phyloP scores from a whole-genome alignment of 2,329 filamentous ascomycete genomes.

The Fusarium stilboides region DNA sequence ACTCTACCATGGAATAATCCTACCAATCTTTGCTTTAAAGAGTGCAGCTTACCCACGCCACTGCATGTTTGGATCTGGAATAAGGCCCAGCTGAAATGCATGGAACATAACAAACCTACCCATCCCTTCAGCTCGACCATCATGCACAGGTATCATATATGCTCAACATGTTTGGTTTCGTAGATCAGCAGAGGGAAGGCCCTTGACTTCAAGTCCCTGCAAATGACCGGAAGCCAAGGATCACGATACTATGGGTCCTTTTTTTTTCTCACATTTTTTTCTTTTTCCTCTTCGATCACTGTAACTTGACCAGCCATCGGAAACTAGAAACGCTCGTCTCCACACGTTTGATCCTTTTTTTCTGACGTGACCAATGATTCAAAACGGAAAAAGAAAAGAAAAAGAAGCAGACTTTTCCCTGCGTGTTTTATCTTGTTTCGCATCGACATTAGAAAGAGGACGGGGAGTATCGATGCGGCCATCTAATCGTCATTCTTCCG shows the following conservation, averaged over 20 bases:
- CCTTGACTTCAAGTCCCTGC: background rate
- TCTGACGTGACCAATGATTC: constrained; percentile 27
- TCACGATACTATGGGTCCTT: constrained; percentile 26
- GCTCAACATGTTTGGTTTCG: background rate
- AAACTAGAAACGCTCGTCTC: constrained; percentile 32
- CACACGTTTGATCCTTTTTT: constrained; percentile 37
- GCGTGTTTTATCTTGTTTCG: constrained; percentile 33
- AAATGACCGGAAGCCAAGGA: constrained; percentile 22
- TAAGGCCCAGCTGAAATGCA: constrained; percentile 29
- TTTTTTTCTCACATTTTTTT: background rate
- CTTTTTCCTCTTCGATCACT: constrained; percentile 19
- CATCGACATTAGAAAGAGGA: background rate
- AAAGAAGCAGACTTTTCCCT: constrained; percentile 29
- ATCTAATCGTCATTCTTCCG: background rate
- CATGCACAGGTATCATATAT: background rate
- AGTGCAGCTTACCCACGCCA: constrained; percentile 7
- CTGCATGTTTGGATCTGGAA: constrained; percentile 16
- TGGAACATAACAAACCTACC: background rate
- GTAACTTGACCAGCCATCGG: constrained; percentile 24
- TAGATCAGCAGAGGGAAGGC: background rate
- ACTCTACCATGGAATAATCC: constrained; percentile 19
- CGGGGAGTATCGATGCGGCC: background rate
- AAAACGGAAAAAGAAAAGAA: constrained; percentile 34
- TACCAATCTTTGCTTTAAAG: background rate
- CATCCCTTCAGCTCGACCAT: background rate